Evolutionary conservation across 2,329 filamentous ascomycete species (phyloP).

Genomic region (Monosporascus sp.): DNA sequence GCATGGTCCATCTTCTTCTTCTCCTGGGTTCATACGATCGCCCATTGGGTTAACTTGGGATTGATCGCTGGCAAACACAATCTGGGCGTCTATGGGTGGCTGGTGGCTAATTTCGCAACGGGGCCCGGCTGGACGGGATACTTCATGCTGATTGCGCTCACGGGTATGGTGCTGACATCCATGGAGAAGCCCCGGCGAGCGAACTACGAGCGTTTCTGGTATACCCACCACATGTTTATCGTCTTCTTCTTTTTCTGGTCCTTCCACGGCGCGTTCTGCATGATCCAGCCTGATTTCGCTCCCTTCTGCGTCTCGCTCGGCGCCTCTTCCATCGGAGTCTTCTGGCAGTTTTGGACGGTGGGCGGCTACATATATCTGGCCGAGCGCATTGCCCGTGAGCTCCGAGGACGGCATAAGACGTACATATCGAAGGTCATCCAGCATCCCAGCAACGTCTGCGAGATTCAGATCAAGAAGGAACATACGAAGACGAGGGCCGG

Average conservation of each 20-base stretch:
- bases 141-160: constrained; percentile 73
- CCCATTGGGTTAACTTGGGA: constrained; percentile 83
- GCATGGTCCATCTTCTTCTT: constrained; percentile 88
- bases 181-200: constrained; percentile 71
- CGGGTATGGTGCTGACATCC: constrained; percentile 73
- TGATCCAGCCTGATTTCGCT: constrained; percentile 79
- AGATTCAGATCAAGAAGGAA: constrained; percentile 90
- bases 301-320: constrained; percentile 71
- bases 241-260: constrained; percentile 89
- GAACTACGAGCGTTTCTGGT: constrained; percentile 89
- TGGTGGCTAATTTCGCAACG: constrained; percentile 71
- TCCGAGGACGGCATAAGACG: constrained; percentile 76
- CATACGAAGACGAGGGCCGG: constrained; percentile 75
- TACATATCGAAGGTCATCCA: constrained; percentile 86
- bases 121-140: constrained; percentile 85
- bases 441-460: constrained; percentile 82
- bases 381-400: constrained; percentile 73
- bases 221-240: constrained; percentile 82
- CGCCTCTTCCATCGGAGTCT: constrained; percentile 64
- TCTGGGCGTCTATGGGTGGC: constrained; percentile 71
- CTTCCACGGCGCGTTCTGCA: constrained; percentile 84
- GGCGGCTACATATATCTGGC: constrained; percentile 74
- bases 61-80: constrained; percentile 70
- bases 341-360: constrained; percentile 89
- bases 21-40: constrained; percentile 79